phyloP scores from a whole-genome alignment of 768 basidiomycete genomes.

The Podaxis pistillaris region DNA sequence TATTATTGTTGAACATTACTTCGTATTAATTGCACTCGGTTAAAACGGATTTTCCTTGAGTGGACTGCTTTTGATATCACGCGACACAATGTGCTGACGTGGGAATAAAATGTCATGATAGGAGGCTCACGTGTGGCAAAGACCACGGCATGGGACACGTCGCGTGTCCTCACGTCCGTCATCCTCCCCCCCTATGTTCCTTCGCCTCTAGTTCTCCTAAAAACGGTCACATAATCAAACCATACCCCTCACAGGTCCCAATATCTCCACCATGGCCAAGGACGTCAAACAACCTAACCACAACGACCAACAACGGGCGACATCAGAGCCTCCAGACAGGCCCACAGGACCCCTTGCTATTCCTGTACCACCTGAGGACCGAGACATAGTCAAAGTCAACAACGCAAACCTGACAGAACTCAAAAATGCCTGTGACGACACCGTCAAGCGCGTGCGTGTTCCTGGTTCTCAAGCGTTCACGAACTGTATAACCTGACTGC shows the following conservation, averaged over 20 bases:
- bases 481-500: neutral
- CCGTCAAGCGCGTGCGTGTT: conserved; percentile 73
- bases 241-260: neutral
- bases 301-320: conserved; percentile 8
- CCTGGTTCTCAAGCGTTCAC: neutral
- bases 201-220: neutral
- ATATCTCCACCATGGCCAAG: conserved; percentile 9
- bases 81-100: neutral
- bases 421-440: conserved; percentile 82
- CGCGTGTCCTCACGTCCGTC: conserved; percentile 1
- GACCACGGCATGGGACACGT: conserved; percentile 7
- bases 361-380: conserved; percentile 37
- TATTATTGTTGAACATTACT: conserved; percentile 16
- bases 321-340: conserved; percentile 33
- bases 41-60: neutral
- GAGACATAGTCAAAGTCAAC: conserved; percentile 62
- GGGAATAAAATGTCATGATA: neutral
- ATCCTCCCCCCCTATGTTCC: neutral
- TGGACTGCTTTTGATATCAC: neutral
- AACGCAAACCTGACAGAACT: conserved; percentile 55
- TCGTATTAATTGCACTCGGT: neutral
- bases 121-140: neutral
- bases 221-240: neutral
- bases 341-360: conserved; percentile 57
- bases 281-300: neutral